phyloP scores from a whole-genome alignment of 78 protist genomes.

The Dictyostelium citrinum region DNA sequence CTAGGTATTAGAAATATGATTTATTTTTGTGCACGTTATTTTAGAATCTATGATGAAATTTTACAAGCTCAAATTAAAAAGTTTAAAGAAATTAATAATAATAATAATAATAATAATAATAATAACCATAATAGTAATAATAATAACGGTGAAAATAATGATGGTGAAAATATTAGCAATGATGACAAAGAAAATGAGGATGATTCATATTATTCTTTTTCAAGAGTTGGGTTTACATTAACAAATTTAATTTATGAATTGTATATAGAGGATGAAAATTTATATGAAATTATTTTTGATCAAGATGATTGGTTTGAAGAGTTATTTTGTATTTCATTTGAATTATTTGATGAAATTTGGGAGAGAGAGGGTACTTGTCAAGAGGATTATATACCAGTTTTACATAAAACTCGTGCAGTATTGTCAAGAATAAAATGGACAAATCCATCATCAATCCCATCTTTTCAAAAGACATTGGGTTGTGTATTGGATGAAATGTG shows the following conservation, averaged over 20 bases:
- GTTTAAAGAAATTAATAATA: neutral
- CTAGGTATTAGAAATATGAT: slow-evolving; percentile 52
- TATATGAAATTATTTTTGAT: slow-evolving; percentile 68
- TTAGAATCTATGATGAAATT: slow-evolving; percentile 53
- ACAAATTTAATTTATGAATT: slow-evolving; percentile 56
- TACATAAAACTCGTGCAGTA: slow-evolving; percentile 57
- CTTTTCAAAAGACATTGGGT: slow-evolving; percentile 57
- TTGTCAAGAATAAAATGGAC: slow-evolving; percentile 64
- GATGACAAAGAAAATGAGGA: neutral
- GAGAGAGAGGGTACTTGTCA: slow-evolving; percentile 27
- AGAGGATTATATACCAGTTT: slow-evolving; percentile 53
- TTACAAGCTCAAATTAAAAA: slow-evolving; percentile 14
- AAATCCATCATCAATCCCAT: slow-evolving; percentile 43
- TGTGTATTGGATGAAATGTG: slow-evolving; percentile 71
- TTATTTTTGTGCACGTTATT: slow-evolving; percentile 71
- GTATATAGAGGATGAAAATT: slow-evolving; percentile 69
- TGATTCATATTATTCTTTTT: slow-evolving; percentile 35
- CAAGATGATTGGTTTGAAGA: slow-evolving; percentile 81
- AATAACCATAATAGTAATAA: no score
- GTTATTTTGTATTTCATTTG: slow-evolving; percentile 65
- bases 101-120: no score
- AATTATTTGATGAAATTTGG: slow-evolving; percentile 74
- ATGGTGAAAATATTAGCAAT: neutral
- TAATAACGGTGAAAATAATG: no score
- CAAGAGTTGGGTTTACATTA: slow-evolving; percentile 29